Conservation (phyloP, 2,329 filamentous ascomycete species). For the Bipolaris sorokiniana region DNA sequence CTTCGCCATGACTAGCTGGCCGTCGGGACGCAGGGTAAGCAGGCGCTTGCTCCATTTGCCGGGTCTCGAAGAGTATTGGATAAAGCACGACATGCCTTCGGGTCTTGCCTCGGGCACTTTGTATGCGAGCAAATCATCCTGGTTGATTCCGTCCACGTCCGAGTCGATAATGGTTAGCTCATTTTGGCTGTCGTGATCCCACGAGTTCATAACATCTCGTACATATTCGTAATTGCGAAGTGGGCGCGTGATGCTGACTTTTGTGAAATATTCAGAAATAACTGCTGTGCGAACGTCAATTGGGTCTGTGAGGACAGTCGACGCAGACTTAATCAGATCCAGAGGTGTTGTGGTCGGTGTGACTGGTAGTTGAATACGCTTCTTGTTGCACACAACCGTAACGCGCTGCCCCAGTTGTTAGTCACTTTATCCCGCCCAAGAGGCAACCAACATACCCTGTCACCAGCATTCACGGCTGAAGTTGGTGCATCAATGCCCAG, state of each 20-base stretch:
- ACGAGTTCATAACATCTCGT: conserved; percentile 88
- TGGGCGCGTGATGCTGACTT: conserved; percentile 79
- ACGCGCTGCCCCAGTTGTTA: conserved; percentile 62
- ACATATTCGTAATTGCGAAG: conserved; percentile 86
- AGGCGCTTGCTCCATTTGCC: conserved; percentile 90
- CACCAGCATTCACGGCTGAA: conserved; percentile 79
- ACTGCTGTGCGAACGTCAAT: conserved; percentile 71
- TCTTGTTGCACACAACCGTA: conserved; percentile 72
- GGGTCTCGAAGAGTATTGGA: conserved; percentile 81
- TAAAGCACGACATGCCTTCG: conserved; percentile 68
- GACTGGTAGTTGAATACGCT: conserved; percentile 73
- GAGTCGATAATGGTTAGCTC: conserved; percentile 70
- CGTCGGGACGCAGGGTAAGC: conserved; percentile 73
- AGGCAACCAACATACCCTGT: conserved; percentile 64
- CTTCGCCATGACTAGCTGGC: conserved; percentile 75
- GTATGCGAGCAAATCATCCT: conserved; percentile 68
- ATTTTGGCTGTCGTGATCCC: conserved; percentile 83
- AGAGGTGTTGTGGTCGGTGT: conserved; percentile 74
- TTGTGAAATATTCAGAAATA: conserved; percentile 77
- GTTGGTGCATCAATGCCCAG: conserved; percentile 75
- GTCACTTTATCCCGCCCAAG: not conserved
- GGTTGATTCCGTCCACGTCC: conserved; percentile 59
- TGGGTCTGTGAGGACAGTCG: conserved; percentile 65
- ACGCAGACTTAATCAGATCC: conserved; percentile 73
- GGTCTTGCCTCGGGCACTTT: conserved; percentile 70